These are phyloP conservation scores for Pelargonium fulgidum DNA, from an alignment of 441 rosid genomes.

Conservation along the genomic window DNA sequence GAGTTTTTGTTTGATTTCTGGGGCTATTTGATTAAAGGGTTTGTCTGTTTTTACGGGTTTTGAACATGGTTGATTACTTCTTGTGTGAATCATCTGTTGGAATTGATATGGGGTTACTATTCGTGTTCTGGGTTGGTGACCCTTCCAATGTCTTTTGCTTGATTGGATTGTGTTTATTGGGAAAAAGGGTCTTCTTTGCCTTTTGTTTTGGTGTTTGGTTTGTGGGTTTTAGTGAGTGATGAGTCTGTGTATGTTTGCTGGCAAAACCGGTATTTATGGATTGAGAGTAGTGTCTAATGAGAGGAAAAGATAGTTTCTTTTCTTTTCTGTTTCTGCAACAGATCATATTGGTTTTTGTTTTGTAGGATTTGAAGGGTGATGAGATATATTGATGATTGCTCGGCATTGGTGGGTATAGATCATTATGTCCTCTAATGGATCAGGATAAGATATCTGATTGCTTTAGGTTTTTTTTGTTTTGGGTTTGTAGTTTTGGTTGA, in stretches of 20 bases:
- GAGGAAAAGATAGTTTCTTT: neutral
- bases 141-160: neutral
- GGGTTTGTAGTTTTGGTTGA: neutral
- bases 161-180: neutral
- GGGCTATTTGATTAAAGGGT: neutral
- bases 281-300: neutral
- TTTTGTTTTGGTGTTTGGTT: neutral
- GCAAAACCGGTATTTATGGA: neutral
- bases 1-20: neutral
- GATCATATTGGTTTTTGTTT: neutral
- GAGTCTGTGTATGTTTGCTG: neutral
- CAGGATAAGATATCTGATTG: neutral
- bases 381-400: neutral
- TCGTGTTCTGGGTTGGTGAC: neutral
- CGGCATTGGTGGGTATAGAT: neutral
- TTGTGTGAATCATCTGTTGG: neutral
- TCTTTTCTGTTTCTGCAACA: too few relatives aligned
- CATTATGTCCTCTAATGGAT: neutral
- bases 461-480: neutral
- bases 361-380: neutral
- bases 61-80: neutral
- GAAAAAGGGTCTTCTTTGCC: neutral
- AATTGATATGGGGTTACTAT: neutral
- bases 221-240: neutral
- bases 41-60: neutral